Evolutionary conservation across 1,284 basidiomycete species (phyloP).

Genomic region (Pseudozyma tsukubaensis): DNA sequence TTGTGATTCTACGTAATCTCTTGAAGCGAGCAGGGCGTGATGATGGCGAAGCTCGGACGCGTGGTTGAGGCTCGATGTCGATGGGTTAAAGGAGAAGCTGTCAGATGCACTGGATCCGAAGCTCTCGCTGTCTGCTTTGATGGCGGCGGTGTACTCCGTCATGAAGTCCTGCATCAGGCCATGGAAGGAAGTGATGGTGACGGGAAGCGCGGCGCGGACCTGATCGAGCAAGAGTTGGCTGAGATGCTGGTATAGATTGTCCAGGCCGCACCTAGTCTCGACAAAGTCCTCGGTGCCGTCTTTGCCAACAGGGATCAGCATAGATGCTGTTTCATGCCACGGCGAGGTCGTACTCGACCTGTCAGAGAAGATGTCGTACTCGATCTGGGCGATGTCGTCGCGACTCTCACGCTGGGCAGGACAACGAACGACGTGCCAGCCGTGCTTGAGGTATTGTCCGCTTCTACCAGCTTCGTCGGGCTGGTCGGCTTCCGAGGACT

Average conservation of each 20-base stretch:
- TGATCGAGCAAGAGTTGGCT: constrained; percentile 23
- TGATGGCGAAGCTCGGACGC: too few species aligned
- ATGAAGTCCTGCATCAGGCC: neutral
- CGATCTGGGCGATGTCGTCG: constrained; percentile 5
- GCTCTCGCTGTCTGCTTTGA: neutral
- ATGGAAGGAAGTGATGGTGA: constrained; percentile 3
- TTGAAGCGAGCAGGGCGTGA: too few species aligned
- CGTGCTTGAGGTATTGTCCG: constrained; percentile 24
- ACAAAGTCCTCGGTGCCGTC: constrained; percentile 18
- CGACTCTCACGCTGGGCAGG: constrained; percentile 23
- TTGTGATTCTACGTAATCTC: neutral
- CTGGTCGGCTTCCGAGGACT: constrained; percentile 6
- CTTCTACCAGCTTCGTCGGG: neutral
- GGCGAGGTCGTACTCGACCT: neutral
- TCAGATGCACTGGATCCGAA: neutral
- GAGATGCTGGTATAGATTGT: constrained; percentile 16
- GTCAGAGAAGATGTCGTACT: constrained; percentile 10
- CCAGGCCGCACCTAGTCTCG: constrained; percentile 17
- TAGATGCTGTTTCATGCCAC: constrained; percentile 8
- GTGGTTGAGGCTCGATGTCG: too few species aligned
- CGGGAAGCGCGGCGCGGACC: constrained; percentile 3
- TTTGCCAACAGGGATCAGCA: constrained; percentile 9
- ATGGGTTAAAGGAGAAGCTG: neutral
- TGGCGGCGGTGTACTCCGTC: neutral
- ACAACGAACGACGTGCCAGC: constrained; percentile 37